Evolutionary conservation across 2,329 filamentous ascomycete species (phyloP).

Genomic region (Penicillium sp.): DNA sequence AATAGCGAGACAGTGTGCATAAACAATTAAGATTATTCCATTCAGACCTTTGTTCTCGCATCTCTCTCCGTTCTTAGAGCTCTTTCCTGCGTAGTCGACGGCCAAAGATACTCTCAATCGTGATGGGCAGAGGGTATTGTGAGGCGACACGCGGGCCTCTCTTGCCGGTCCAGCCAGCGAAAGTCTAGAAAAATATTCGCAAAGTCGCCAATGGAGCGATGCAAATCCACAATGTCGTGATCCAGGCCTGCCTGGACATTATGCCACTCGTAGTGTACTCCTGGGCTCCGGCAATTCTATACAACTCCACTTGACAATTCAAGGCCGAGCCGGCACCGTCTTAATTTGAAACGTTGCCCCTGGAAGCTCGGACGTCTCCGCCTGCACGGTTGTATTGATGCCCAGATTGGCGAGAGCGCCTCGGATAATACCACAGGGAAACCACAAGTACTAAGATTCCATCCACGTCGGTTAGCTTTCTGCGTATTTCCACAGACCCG

Average conservation of each 20-base stretch:
- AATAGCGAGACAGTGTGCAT: slow-evolving; percentile 25
- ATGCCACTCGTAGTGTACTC: not conserved
- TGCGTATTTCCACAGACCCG: not conserved
- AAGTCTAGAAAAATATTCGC: not conserved
- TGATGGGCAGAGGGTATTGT: not conserved
- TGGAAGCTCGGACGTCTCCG: slow-evolving; percentile 84
- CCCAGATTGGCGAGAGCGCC: slow-evolving; percentile 92
- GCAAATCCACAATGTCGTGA: not conserved
- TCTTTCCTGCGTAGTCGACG: slow-evolving; percentile 4
- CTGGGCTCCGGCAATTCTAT: not conserved
- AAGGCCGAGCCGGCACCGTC: slow-evolving; percentile 70
- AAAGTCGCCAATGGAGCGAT: not conserved
- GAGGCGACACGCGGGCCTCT: not conserved
- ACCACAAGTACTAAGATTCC: slow-evolving; percentile 76
- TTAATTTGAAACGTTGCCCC: slow-evolving; percentile 95
- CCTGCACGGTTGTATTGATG: slow-evolving; percentile 87
- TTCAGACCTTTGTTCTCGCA: not conserved
- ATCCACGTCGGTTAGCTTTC: not conserved
- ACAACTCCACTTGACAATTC: slow-evolving; percentile 29
- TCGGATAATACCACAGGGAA: slow-evolving; percentile 89
- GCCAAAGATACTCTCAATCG: not conserved
- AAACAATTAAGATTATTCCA: slow-evolving; percentile 17
- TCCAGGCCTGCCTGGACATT: slow-evolving; percentile 17
- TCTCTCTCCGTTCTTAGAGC: not conserved
- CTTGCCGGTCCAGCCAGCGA: slow-evolving; percentile 11